Evolutionary conservation across 2,329 filamentous ascomycete species (phyloP), one percentile per base, ranked within the genome.

Genomic region (Xylaria sp.): DNA sequence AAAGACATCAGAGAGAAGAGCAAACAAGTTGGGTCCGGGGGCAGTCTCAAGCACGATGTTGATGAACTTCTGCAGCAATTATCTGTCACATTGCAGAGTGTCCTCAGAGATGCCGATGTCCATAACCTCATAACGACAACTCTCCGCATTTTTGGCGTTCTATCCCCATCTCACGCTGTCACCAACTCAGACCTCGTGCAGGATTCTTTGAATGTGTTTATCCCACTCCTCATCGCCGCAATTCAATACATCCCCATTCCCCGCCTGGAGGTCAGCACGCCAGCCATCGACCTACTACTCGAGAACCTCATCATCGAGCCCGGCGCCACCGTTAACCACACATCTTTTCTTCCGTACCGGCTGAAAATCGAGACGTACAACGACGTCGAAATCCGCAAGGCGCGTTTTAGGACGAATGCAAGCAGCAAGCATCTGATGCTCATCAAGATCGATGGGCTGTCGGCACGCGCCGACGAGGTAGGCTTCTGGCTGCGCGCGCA

Each of bases 241-340:
- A 83, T 98, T 31, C 93, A 97, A 73, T 93, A 92, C 76, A 80
- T 98, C 3, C 94, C 94, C 0, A 95, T 98, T 54, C 93, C 93
- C 0, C 89, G 94, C 4, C 77, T 97, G n/a, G 94, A 97, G 75
- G 81, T 97, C 4, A 90, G 91, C 0, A 90, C 89, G 3, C 93
- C 93, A 0, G 87, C 91, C 33, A 82, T 96, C 56, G 93, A 97
- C 69, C 84, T 98, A 4, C 80, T 98, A 1, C 79, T 98, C 2
- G 94, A 98, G 73, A 97, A 96, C 66, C 81, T 98, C 31, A 90
- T 98, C 62, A 83, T 98, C 31, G 92, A 97, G 72, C 94, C 94
- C 0, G 94, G 94, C 6, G 83, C 83, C 59, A 96, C 92, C 0
- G 83, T 96, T 70, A 94, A 97, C 74, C 81, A 89, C 64, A 92